A percentile compares a stretch with the other conserved stretches of the same genome.
Evolutionary conservation across 163 green algal genomes (phyloP).

Genomic region (Prototheca cutis): DNA sequence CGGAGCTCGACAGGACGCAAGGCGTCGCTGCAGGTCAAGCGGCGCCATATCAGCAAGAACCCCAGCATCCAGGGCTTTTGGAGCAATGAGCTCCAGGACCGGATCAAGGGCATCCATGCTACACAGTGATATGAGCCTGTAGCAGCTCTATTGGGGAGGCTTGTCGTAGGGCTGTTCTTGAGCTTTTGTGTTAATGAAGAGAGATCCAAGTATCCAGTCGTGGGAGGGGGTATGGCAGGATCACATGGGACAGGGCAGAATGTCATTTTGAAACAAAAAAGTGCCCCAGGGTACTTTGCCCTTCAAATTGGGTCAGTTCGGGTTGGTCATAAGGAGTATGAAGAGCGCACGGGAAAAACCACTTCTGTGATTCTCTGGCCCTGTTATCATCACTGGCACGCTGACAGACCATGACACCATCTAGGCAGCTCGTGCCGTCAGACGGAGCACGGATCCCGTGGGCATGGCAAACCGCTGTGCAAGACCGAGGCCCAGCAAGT

Average conservation of each 20-base stretch:
- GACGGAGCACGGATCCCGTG: slow-evolving; percentile 29
- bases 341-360: not conserved
- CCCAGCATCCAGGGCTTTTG: slow-evolving; percentile 25
- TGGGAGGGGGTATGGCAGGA: not conserved
- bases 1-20: slow-evolving; percentile 20
- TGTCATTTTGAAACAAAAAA: too few relatives aligned
- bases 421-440: slow-evolving; percentile 10
- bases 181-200: not conserved
- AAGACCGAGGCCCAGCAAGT: slow-evolving; percentile 7
- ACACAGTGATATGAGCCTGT: not conserved
- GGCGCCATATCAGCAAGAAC: slow-evolving; percentile 6
- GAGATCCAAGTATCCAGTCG: not conserved
- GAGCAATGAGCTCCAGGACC: slow-evolving; percentile 13
- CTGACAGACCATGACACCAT: not conserved
- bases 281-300: too few relatives aligned
- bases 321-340: too few relatives aligned
- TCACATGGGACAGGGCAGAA: too few relatives aligned
- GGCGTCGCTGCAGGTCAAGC: slow-evolving; percentile 17
- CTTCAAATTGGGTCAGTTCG: too few relatives aligned
- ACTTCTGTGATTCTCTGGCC: not conserved
- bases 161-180: not conserved
- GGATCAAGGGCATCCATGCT: not conserved
- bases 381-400: not conserved
- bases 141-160: too few relatives aligned
- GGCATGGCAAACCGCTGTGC: slow-evolving; percentile 19